phyloP scores from a whole-genome alignment of 2,329 filamentous ascomycete genomes.

The Alternaria ventricosa region DNA sequence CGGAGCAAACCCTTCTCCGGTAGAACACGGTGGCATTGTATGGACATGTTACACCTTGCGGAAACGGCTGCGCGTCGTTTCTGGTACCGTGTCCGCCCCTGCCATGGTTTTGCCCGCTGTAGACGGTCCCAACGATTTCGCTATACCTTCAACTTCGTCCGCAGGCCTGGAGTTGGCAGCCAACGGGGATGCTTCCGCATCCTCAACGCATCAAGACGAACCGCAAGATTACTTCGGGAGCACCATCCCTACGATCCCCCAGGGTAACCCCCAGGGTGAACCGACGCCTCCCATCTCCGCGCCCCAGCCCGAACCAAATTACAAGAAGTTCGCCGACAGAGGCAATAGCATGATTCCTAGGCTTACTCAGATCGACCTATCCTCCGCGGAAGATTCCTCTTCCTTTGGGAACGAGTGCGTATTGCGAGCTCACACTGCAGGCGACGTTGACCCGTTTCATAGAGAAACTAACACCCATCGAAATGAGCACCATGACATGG shows the following conservation, averaged over 20 bases:
- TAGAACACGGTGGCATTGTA: slow-evolving; percentile 68
- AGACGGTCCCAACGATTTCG: slow-evolving; percentile 42
- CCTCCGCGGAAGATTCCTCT: slow-evolving; percentile 29
- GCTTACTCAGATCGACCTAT: slow-evolving; percentile 24
- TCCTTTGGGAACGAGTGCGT: slow-evolving; percentile 51
- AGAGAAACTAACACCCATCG: slow-evolving; percentile 31
- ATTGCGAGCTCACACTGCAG: slow-evolving; percentile 48
- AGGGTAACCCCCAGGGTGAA: slow-evolving; percentile 21
- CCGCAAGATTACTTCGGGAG: slow-evolving; percentile 53
- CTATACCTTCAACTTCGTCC: slow-evolving; percentile 33
- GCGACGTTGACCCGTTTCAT: slow-evolving; percentile 50
- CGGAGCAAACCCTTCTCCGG: slow-evolving; percentile 56
- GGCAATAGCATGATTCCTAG: slow-evolving; percentile 8
- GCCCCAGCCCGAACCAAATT: slow-evolving; percentile 6
- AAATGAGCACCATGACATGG: slow-evolving; percentile 46
- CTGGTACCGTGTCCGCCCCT: slow-evolving; percentile 50
- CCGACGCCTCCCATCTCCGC: slow-evolving; percentile 14
- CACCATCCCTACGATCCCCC: slow-evolving; percentile 21
- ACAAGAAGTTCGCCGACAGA: slow-evolving; percentile 5
- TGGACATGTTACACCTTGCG: slow-evolving; percentile 77
- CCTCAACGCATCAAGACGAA: slow-evolving; percentile 28
- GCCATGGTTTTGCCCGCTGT: slow-evolving; percentile 37
- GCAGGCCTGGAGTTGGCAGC: slow-evolving; percentile 17
- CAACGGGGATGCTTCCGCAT: slow-evolving; percentile 14
- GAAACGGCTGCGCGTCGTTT: slow-evolving; percentile 72